A percentile compares a stretch with the other conserved stretches of the same genome.
Conservation (phyloP, 768 basidiomycete genomes). For the Mrakia blollopis region DNA sequence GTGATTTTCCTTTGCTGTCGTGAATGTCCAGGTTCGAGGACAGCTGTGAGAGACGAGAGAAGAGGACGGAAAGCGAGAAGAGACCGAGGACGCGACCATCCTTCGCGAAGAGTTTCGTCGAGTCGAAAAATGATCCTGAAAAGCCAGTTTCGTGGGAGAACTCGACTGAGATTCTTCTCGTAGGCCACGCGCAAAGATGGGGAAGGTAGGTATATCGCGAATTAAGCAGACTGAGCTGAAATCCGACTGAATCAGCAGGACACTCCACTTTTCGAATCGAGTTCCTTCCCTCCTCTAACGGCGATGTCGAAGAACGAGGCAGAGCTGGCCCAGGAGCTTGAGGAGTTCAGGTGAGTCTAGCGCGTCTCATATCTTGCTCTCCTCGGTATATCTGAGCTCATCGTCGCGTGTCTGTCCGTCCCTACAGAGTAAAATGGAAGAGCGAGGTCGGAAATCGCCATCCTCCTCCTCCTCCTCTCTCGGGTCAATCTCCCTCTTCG, state of each 20-base stretch:
- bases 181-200: too few relatives aligned
- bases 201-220: too few relatives aligned
- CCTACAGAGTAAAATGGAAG: slow-evolving; percentile 1
- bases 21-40: too few relatives aligned
- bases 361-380: neutral
- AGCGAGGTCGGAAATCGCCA: neutral
- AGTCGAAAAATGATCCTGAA: too few relatives aligned
- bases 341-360: neutral
- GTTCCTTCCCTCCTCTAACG: neutral
- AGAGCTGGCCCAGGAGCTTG: slow-evolving; percentile 7
- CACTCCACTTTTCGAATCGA: slow-evolving; percentile 1
- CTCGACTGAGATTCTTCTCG: too few relatives aligned
- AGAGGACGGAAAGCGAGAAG: neutral
- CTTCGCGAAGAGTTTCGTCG: too few relatives aligned
- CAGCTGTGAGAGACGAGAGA: neutral
- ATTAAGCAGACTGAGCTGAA: too few relatives aligned
- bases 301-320: neutral
- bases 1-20: neutral
- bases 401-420: neutral
- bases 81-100: too few relatives aligned
- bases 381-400: neutral
- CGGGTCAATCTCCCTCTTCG: neutral
- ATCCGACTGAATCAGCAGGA: too few relatives aligned
- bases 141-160: too few relatives aligned
- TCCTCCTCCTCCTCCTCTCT: neutral